Base-by-base conservation (phyloP, 768 basidiomycete genomes). In the Amanita subjunquillea region DNA sequence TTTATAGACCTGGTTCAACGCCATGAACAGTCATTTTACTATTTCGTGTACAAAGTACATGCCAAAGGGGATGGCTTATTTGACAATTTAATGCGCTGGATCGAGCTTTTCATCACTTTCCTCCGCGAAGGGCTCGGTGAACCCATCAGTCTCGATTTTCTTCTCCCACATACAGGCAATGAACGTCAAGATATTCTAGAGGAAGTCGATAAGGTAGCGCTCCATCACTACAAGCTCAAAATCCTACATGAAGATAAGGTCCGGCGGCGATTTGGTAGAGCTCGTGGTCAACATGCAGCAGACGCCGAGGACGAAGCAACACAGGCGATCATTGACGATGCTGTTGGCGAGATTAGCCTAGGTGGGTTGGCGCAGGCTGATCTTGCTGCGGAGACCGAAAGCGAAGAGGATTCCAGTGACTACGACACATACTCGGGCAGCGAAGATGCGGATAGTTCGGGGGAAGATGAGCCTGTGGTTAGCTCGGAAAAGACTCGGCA, bases 1-100 rank as follows among this genome's bases (percentile, higher is more conserved):
- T 98, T 98, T 63, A 91, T 98, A 57, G 82, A 91, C 63, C 82
- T 99, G 22, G 86, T 99, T 30, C 80, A 87, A 61, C 81, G 96
- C 12, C 96, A 99, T 66, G 93, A 98, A 60, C 91, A 94, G 62
- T 70, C 91, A 0, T 98, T 98, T 72, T 99, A 99, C 73, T 75
- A 77, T 54, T 99, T 99, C 63, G 94, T 99, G 25, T 92, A 99
- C 78, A 96, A 95, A 59, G 96, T 99, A 2, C 96, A 99, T 63
- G 85, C 91, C 42, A 97, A 97, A 64, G 96, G 96, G 34, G 87
- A 93, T 62, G 87, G 85, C 20, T 76, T 99, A 10, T 99, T 99
- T 65, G 87, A 93, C 61, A 81, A 77, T 60, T 81, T 99, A 53
- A 97, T 97, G 92, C 79, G 75, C 37, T 99, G 96, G 96, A 87